A percentile compares a stretch with the other conserved stretches of the same genome.
Evolutionary conservation across 1,139 yeast species (phyloP).

Genomic region (Pneumocystis wakefieldiae): DNA sequence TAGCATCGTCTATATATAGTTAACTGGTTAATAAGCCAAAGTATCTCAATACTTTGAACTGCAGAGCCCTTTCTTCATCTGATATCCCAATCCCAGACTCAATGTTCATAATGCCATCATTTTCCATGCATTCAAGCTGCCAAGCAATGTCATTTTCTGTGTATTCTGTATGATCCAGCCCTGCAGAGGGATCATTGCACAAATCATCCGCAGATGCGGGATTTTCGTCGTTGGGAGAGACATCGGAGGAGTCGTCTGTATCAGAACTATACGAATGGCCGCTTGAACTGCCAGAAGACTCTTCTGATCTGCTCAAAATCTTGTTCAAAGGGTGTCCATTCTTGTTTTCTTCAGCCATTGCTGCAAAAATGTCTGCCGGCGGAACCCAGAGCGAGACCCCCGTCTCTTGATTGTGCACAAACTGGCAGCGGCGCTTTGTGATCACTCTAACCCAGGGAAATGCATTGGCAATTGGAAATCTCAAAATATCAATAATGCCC

Average conservation of each 20-base stretch:
- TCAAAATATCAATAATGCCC: constrained; percentile 5
- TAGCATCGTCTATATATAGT: constrained; percentile 22
- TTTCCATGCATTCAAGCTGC: constrained; percentile 15
- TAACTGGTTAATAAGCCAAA: not conserved
- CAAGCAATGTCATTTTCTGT: constrained; percentile 15
- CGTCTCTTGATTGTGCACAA: constrained; percentile 27
- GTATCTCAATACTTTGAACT: not conserved
- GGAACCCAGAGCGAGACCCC: constrained; percentile 28
- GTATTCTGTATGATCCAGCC: constrained; percentile 13
- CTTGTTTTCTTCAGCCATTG: constrained; percentile 17
- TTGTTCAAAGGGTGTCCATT: not conserved
- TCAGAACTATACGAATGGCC: constrained; percentile 7
- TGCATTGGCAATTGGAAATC: constrained; percentile 10
- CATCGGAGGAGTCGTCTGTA: constrained; percentile 1
- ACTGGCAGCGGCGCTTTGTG: constrained; percentile 32
- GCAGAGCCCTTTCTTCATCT: constrained; percentile 8
- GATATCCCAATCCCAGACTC: constrained; percentile 13
- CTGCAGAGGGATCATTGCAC: not conserved
- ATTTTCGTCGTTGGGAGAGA: constrained; percentile 9
- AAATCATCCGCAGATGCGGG: not conserved
- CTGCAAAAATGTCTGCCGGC: constrained; percentile 23
- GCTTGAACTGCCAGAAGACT: not conserved
- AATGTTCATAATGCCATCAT: constrained; percentile 8
- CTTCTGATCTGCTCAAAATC: not conserved
- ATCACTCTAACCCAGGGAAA: constrained; percentile 32